A percentile compares a stretch with the other conserved stretches of the same genome.
Evolutionary conservation across 495 filamentous ascomycete genomes (phyloP).

Genomic region (Talaromyces proteolyticus): DNA sequence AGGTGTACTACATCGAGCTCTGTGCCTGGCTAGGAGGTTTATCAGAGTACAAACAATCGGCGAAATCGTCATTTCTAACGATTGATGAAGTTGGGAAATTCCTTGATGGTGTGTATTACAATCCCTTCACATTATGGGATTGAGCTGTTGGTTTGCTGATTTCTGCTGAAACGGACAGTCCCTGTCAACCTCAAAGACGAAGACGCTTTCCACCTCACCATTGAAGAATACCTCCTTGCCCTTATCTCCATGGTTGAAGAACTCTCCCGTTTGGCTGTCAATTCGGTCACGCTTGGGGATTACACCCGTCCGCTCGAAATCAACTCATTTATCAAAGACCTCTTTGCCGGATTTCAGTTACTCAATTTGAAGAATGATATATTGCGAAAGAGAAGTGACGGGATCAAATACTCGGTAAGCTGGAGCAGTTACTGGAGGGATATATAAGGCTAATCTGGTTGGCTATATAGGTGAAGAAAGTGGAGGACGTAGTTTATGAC

Average conservation of each 20-base stretch:
- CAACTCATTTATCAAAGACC: constrained; percentile 86
- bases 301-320: constrained; percentile 77
- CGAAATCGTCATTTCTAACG: constrained; percentile 57
- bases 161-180: constrained; percentile 45
- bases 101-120: constrained; percentile 53
- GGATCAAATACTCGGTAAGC: constrained; percentile 86
- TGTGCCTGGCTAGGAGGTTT: constrained; percentile 72
- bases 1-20: constrained; percentile 64
- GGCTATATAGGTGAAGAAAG: constrained; percentile 71
- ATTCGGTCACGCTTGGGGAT: constrained; percentile 91
- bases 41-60: constrained; percentile 32
- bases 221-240: constrained; percentile 92
- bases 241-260: constrained; percentile 86
- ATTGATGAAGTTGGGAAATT: constrained; percentile 81
- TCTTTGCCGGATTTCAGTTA: constrained; percentile 93
- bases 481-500: constrained; percentile 97
- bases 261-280: constrained; percentile 86
- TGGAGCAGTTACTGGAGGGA: background rate
- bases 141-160: background rate
- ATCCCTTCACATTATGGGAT: background rate
- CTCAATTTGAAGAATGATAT: constrained; percentile 96
- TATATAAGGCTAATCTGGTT: constrained; percentile 4
- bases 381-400: constrained; percentile 79
- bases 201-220: constrained; percentile 90
- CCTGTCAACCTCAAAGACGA: constrained; percentile 87